phyloP scores from a whole-genome alignment of 2,329 filamentous ascomycete species.

The Alternaria brassicae region DNA sequence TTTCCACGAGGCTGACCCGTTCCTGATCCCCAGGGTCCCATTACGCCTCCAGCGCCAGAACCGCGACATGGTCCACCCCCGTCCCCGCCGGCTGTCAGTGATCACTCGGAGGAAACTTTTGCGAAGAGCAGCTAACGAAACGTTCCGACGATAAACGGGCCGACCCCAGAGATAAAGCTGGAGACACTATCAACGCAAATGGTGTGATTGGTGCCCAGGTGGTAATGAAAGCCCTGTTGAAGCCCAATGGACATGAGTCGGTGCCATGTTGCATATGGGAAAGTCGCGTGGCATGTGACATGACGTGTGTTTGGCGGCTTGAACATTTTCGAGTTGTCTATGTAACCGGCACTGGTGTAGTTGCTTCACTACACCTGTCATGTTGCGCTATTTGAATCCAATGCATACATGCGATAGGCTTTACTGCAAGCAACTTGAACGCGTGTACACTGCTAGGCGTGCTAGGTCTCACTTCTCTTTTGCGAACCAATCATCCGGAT shows the following conservation, averaged over 20 bases:
- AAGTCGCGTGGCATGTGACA: conserved; percentile 9
- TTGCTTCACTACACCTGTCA: conserved; percentile 12
- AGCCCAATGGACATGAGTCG: conserved; percentile 17
- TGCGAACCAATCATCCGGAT: conserved; percentile 2
- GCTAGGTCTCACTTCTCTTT: conserved; percentile 2
- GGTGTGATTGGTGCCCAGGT: conserved; percentile 14
- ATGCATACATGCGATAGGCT: conserved; percentile 10
- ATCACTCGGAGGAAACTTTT: conserved; percentile 17
- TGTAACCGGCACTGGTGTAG: conserved; percentile 5
- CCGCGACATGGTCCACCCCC: conserved; percentile 8
- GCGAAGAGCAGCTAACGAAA: conserved; percentile 16
- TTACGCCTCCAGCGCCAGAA: conserved; percentile 9
- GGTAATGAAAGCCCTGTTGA: conserved; percentile 14
- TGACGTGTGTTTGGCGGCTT: conserved; percentile 15
- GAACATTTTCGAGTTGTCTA: conserved; percentile 5
- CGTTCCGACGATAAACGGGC: conserved; percentile 18
- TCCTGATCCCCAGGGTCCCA: conserved; percentile 10
- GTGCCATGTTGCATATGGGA: conserved; percentile 8
- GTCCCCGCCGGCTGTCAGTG: conserved; percentile 13
- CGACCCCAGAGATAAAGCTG: conserved; percentile 19
- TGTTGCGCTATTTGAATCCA: conserved; percentile 10
- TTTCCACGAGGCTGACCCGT: conserved; percentile 13
- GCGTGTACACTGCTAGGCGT: conserved; percentile 11
- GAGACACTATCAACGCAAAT: conserved; percentile 12
- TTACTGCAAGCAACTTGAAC: conserved; percentile 4